Conservation (phyloP, 2,329 filamentous ascomycete species). For the Aspergillus neoniger region DNA sequence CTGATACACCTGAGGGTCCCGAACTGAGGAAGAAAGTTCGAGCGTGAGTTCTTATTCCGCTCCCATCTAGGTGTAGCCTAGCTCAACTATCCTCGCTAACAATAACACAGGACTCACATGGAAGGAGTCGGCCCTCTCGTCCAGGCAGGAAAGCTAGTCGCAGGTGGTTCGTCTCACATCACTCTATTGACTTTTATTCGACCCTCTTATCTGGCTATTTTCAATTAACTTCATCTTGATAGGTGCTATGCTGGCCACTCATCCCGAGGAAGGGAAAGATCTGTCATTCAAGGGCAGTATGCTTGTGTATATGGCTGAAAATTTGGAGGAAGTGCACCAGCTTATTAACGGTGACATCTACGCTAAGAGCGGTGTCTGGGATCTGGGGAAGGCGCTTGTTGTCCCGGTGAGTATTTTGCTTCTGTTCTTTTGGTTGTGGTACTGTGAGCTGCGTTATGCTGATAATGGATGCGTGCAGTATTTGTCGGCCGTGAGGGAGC, state of each 20-base stretch:
- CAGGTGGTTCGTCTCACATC: conserved; percentile 58
- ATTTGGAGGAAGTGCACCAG: conserved; percentile 17
- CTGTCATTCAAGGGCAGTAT: conserved; percentile 22
- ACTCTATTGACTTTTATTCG: neutral
- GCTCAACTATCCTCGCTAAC: neutral
- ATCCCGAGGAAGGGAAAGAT: conserved; percentile 56
- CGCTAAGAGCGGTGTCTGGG: conserved; percentile 23
- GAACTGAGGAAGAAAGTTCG: conserved; percentile 60
- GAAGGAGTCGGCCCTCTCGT: conserved; percentile 55
- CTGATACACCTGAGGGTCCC: conserved; percentile 63
- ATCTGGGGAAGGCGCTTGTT: conserved; percentile 21
- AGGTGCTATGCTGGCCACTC: conserved; percentile 68
- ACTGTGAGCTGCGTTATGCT: neutral
- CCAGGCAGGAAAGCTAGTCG: conserved; percentile 60
- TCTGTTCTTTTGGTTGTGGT: neutral
- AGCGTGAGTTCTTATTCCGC: conserved; percentile 35
- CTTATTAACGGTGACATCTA: conserved; percentile 23
- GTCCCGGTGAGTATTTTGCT: conserved; percentile 12
- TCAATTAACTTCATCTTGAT: neutral
- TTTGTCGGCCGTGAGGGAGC: neutral
- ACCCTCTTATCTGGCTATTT: neutral
- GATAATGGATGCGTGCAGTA: neutral
- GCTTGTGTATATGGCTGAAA: conserved; percentile 21
- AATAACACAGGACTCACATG: conserved; percentile 54
- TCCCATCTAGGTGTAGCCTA: neutral